phyloP scores from a whole-genome alignment of 2,329 filamentous ascomycete species.

The Aspergillus ochraceus region DNA sequence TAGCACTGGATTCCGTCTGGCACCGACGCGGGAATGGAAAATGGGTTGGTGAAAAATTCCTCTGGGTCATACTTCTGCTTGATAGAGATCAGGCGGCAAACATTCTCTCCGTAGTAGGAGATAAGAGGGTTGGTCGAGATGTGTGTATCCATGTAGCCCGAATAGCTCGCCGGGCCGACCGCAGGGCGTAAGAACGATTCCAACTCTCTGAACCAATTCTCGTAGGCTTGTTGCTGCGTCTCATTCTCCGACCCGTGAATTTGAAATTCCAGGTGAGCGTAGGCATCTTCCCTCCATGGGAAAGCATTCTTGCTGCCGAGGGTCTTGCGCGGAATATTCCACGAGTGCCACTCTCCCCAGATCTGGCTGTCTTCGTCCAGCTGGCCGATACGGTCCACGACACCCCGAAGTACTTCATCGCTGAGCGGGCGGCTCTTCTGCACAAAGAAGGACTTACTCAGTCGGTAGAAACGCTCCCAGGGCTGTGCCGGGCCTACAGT shows the following conservation, averaged over 20 bases:
- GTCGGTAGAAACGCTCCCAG: neutral
- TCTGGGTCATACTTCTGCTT: neutral
- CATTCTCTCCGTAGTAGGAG: neutral
- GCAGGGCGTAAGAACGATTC: neutral
- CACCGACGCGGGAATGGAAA: neutral
- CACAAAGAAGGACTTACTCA: neutral
- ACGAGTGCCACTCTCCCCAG: conserved; percentile 1
- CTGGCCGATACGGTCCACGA: neutral
- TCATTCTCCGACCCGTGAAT: neutral
- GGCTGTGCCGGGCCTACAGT: neutral
- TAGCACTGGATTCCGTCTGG: neutral
- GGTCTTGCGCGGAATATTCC: neutral
- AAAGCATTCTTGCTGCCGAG: neutral
- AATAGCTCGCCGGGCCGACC: neutral
- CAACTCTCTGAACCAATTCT: neutral
- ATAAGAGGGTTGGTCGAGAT: neutral
- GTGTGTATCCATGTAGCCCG: neutral
- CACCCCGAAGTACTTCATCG: neutral
- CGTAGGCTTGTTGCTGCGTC: neutral
- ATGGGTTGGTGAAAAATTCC: conserved; percentile 1
- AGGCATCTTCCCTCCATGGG: neutral
- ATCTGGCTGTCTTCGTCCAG: neutral
- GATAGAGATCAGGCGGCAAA: neutral
- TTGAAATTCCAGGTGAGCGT: neutral
- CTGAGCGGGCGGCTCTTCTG: neutral